These are phyloP conservation scores for Plasmopara muralis DNA, from an alignment of 352 stramenopile genomes.

Conservation along the genomic window DNA sequence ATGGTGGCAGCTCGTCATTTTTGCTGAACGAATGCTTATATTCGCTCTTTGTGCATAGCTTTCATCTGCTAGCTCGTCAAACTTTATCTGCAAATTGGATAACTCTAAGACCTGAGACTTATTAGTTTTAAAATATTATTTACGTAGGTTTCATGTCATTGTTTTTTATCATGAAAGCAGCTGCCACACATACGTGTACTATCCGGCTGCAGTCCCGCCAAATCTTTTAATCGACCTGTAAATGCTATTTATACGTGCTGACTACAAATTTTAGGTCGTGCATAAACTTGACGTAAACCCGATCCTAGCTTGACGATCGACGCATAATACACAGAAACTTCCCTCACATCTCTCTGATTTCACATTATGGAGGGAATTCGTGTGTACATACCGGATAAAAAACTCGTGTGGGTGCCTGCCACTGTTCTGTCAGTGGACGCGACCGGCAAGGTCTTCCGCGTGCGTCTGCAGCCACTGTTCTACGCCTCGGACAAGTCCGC, in stretches of 20 bases:
- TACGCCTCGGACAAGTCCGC: slow-evolving; percentile 1
- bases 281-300: slow-evolving; percentile 3
- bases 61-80: too few species aligned
- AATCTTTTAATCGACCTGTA: too few species aligned
- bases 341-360: slow-evolving; percentile 15
- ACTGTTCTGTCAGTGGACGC: slow-evolving; percentile 63
- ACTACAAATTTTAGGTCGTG: background rate
- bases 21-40: too few species aligned
- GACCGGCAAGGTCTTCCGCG: slow-evolving; percentile 54
- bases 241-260: background rate
- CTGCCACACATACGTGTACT: background rate
- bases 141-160: too few species aligned
- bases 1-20: too few species aligned
- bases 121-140: too few species aligned
- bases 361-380: slow-evolving; percentile 70
- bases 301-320: slow-evolving; percentile 7
- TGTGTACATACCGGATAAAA: slow-evolving; percentile 79
- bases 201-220: background rate
- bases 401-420: slow-evolving; percentile 73
- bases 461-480: slow-evolving; percentile 39
- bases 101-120: too few species aligned
- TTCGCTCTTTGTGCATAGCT: too few species aligned
- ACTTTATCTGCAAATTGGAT: too few species aligned
- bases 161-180: too few species aligned
- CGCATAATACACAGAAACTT: background rate